Evolutionary conservation across 345 rosid genomes (phyloP), one percentile per base, ranked within the genome.

Genomic region (Alliaria petiolata): DNA sequence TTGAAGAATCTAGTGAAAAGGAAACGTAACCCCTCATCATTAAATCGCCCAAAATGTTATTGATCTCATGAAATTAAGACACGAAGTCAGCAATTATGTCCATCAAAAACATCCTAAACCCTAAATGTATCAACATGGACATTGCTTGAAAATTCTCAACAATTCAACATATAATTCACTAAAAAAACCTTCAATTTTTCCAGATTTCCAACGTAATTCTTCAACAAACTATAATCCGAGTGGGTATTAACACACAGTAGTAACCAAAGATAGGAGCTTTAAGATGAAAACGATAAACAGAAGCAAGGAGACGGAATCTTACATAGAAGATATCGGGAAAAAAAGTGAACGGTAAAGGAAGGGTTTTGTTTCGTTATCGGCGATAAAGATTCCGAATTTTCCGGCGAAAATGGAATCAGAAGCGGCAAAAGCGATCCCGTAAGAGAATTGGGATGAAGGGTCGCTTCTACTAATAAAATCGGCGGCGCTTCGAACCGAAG

Each of bases 401-500:
- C 45, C 8, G 17, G 3, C 43, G 43, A 12, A 12, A 11, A 38
- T 11, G 43, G n/a, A 11, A n/a, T 42, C 17, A 16, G 1, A 40
- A 42, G 5, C 13, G 28, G 13, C 39, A 17, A 43, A 39, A 67
- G 26, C 46, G 70, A 65, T 30, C 67, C 16, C 16, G 17, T 11
- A 6, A 45, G 26, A 62, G 31, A 63, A 13, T 31, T 40, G 55
- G 19, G 22, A 44, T 7, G 15, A 15, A 69, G 45, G 39, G 50
- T 20, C 60, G 14, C 33, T n/a, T 14, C 33, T n/a, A 20, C 25
- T 34, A 20, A n/a, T n/a, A 6, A n/a, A 43, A 43, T 43, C 17
- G 38, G 46, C 73, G 46, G 65, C 65, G 65, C 8, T 57, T 56
- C 51, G 36, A 56, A 34, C 44, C 54, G 45, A 20, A 31, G 43